Evolutionary conservation across 495 filamentous ascomycete species (phyloP), one percentile per base, ranked within the genome.

Genomic region (Hypoxylon lenormandii): DNA sequence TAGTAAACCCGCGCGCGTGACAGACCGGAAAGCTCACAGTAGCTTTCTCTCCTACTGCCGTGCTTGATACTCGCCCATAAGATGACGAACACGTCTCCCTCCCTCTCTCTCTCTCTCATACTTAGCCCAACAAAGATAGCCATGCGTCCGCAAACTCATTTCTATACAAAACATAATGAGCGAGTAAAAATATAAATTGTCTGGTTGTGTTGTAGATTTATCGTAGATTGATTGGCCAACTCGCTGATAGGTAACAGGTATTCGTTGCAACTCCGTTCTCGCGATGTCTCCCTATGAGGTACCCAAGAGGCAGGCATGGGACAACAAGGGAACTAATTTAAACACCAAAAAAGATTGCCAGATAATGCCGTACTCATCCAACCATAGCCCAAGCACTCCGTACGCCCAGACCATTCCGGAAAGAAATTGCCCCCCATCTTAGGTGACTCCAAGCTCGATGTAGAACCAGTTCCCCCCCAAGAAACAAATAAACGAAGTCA

Each of bases 401-500:
- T 66, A 71, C 68, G 68, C 68, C 68, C 62, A 48, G 36, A 21
- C 43, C 51, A 7, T 7, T 33, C 36, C 54, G 30, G 10, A 28
- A 45, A 46, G 45, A 45, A 46, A 42, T 61, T 64, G 36, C 51
- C 68, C 57, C 62, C 68, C 57, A 58, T 71, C 68, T 66, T 66
- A 66, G 68, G 66, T 66, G 62, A 66, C 62, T 66, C 68, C 68
- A 66, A 59, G 57, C 36, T 66, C 68, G 57, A 71, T 61, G 61
- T 66, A 66, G 60, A 58, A 51, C 45, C 67, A 66, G 47, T 46
- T 63, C 58, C 57, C 37, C 47, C n/a, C n/a, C n/a, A 54, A 43
- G 45, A 45, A 61, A 61, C 59, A 26, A 23, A 62, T 11, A 45
- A 53, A 53, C 6, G 26, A 51, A 36, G n/a, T 7, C 22, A 28